A percentile compares a stretch with the other conserved stretches of the same genome.
These are phyloP conservation scores for Mycena sanguinolenta DNA, from an alignment of 768 basidiomycete genomes.

Conservation along the genomic window DNA sequence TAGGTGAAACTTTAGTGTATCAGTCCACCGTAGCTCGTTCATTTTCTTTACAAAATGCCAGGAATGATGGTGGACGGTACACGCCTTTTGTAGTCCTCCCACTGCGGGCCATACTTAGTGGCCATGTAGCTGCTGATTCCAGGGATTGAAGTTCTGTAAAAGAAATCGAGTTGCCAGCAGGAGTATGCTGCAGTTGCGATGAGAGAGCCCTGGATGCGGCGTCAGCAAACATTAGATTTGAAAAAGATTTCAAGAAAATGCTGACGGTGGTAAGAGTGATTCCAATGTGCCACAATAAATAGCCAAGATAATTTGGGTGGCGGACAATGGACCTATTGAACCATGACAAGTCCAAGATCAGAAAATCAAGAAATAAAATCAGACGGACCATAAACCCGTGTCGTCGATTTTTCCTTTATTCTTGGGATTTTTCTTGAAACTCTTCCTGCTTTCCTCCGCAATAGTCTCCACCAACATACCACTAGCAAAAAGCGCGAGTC, in stretches of 20 bases:
- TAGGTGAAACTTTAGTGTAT: too few species aligned
- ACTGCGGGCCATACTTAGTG: constrained; percentile 22
- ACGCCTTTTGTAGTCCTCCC: constrained; percentile 24
- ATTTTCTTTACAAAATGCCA: constrained; percentile 22
- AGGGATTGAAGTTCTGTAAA: neutral
- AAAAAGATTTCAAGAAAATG: neutral
- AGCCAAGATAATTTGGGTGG: constrained; percentile 44
- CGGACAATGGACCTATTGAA: constrained; percentile 36
- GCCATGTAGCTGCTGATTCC: constrained; percentile 26
- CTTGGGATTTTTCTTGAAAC: constrained; percentile 41
- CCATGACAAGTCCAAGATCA: too few species aligned
- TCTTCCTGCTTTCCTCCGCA: constrained; percentile 39
- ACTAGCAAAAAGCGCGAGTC: constrained; percentile 33
- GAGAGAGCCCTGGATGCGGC: constrained; percentile 24
- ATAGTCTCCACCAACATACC: constrained; percentile 38
- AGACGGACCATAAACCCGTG: constrained; percentile 40
- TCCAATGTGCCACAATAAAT: constrained; percentile 41
- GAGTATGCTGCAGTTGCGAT: constrained; percentile 8
- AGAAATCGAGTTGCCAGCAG: neutral
- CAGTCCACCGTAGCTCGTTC: too few species aligned
- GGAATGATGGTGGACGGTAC: constrained; percentile 33
- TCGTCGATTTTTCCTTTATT: constrained; percentile 41
- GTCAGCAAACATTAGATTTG: neutral
- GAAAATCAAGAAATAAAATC: neutral
- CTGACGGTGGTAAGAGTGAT: constrained; percentile 37